Conservation (phyloP, 768 basidiomycete species). For the Peribolospora kevripleyi region DNA sequence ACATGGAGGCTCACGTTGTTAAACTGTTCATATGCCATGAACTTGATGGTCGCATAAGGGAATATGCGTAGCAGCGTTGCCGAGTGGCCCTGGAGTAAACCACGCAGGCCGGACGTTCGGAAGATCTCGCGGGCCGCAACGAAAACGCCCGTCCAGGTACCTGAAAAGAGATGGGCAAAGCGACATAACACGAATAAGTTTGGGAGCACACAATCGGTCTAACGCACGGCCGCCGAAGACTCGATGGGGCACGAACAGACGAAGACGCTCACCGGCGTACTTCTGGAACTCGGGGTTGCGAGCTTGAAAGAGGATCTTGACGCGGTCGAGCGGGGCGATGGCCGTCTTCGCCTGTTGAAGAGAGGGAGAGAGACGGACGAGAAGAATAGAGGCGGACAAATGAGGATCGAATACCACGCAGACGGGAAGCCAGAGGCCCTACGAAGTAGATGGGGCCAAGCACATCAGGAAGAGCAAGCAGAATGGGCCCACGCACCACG, state of each 20-base stretch:
- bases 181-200: not conserved
- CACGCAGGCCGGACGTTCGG: slow-evolving; percentile 34
- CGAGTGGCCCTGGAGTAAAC: slow-evolving; percentile 85
- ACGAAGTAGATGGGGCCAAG: no score
- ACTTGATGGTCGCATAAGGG: slow-evolving; percentile 92
- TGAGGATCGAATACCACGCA: no score
- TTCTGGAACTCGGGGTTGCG: slow-evolving; percentile 83
- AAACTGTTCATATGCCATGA: slow-evolving; percentile 80
- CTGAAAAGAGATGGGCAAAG: slow-evolving; percentile 22
- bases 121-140: slow-evolving; percentile 44
- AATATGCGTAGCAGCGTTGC: slow-evolving; percentile 82
- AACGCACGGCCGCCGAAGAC: not conserved
- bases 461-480: no score
- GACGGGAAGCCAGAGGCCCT: no score
- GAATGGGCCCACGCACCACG: no score
- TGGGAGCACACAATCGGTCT: not conserved
- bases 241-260: not conserved
- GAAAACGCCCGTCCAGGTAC: slow-evolving; percentile 65
- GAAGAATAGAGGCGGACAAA: not conserved
- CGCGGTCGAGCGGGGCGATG: slow-evolving; percentile 84
- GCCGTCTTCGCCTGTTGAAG: no score
- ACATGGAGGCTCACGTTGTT: slow-evolving; percentile 33
- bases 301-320: slow-evolving; percentile 96
- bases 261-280: slow-evolving; percentile 45
- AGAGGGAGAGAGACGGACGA: no score